Evolutionary conservation across 805 yeast species (phyloP).

Genomic region (Ogataea populi-albae): DNA sequence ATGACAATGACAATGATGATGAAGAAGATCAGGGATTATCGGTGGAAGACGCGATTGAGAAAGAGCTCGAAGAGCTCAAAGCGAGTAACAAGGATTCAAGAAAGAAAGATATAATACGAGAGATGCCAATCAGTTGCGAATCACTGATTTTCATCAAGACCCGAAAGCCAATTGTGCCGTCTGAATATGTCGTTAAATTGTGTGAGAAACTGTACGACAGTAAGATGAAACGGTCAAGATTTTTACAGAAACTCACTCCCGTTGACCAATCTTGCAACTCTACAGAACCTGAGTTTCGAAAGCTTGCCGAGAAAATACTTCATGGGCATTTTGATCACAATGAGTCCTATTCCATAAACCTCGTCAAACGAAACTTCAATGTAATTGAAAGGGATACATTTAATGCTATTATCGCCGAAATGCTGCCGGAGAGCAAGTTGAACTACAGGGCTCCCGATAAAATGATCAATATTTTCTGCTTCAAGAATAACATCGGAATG

Average conservation of each 20-base stretch:
- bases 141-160: conserved; percentile 84
- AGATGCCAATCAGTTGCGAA: conserved; percentile 70
- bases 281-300: conserved; percentile 59
- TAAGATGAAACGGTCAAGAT: conserved; percentile 59
- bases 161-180: conserved; percentile 77
- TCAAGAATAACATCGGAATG: conserved; percentile 84
- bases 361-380: conserved; percentile 75
- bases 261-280: conserved; percentile 74
- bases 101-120: conserved; percentile 48
- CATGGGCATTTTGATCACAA: conserved; percentile 17
- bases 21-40: conserved; percentile 44
- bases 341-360: conserved; percentile 71
- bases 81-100: conserved; percentile 36
- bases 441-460: conserved; percentile 79
- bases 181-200: conserved; percentile 57
- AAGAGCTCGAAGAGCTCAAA: conserved; percentile 66
- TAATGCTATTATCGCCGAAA: conserved; percentile 50
- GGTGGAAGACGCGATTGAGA: conserved; percentile 72
- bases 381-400: conserved; percentile 69
- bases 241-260: conserved; percentile 78
- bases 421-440: conserved; percentile 59
- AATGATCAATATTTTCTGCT: conserved; percentile 81
- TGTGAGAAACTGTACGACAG: conserved; percentile 58
- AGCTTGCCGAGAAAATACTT: conserved; percentile 36
- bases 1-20: conserved; percentile 18